These are phyloP conservation scores for Tuber melanosporum DNA, from an alignment of 495 filamentous ascomycete species.

Conservation along the genomic window DNA sequence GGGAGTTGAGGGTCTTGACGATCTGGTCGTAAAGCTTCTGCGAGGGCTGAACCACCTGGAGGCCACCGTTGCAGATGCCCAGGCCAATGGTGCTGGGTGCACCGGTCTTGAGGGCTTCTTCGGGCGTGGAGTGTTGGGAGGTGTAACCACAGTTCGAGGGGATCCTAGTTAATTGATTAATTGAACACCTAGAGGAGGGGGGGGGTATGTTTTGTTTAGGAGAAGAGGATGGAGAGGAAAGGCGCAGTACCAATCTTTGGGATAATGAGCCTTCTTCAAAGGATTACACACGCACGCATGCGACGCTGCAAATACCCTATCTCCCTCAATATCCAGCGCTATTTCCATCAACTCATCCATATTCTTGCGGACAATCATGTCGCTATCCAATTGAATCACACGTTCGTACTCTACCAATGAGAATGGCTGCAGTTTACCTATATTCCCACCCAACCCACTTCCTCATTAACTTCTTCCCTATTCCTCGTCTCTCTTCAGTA, in stretches of 20 bases:
- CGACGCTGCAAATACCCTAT: conserved; percentile 61
- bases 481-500: neutral
- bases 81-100: conserved; percentile 49
- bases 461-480: neutral
- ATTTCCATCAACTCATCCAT: conserved; percentile 86
- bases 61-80: conserved; percentile 65
- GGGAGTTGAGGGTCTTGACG: conserved; percentile 46
- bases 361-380: conserved; percentile 70
- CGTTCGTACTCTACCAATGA: conserved; percentile 62
- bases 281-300: conserved; percentile 84
- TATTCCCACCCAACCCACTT: neutral
- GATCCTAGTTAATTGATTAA: conserved; percentile 44
- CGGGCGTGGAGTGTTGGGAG: conserved; percentile 55
- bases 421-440: conserved; percentile 66
- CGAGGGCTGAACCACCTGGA: conserved; percentile 65
- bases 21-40: conserved; percentile 54
- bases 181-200: neutral
- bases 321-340: conserved; percentile 52
- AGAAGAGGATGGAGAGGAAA: neutral
- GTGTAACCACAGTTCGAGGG: conserved; percentile 72
- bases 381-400: conserved; percentile 72
- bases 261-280: conserved; percentile 66
- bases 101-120: conserved; percentile 53
- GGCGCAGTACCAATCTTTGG: conserved; percentile 56
- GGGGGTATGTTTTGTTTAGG: neutral